Percentiles rank a stretch among this genome's conserved stretches.
These are phyloP conservation scores for Colletotrichum falcatum DNA, from an alignment of 2,329 filamentous ascomycete genomes.

Conservation along the genomic window DNA sequence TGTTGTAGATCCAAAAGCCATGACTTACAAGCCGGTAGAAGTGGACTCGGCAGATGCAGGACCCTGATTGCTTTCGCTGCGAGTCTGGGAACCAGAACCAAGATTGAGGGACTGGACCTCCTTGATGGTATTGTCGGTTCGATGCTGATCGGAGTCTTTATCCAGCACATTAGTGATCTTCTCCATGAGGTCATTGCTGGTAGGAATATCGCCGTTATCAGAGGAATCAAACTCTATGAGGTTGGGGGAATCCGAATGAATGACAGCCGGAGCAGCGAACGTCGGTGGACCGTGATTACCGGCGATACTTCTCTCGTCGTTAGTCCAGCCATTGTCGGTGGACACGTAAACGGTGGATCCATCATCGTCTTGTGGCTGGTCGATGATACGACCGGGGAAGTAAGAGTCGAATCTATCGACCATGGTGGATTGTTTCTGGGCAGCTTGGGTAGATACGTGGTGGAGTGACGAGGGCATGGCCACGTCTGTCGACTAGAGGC, in stretches of 20 bases:
- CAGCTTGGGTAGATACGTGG: too few species aligned
- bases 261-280: not conserved
- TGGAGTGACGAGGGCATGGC: too few species aligned
- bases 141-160: not conserved
- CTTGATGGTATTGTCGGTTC: not conserved
- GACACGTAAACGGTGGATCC: slow-evolving; percentile 13
- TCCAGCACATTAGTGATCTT: not conserved
- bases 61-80: not conserved
- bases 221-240: slow-evolving; percentile 30
- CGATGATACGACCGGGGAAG: not conserved
- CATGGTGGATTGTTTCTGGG: not conserved
- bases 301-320: slow-evolving; percentile 10
- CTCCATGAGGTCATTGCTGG: too few species aligned
- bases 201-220: not conserved
- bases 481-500: not conserved
- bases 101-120: not conserved
- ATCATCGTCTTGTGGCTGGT: not conserved
- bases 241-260: not conserved
- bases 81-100: not conserved
- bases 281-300: not conserved
- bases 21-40: not conserved
- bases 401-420: slow-evolving; percentile 2
- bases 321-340: slow-evolving; percentile 30
- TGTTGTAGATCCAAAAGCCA: not conserved
- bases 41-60: not conserved